Conservation (phyloP, 805 yeast genomes). For the Ogataea naganishii region DNA sequence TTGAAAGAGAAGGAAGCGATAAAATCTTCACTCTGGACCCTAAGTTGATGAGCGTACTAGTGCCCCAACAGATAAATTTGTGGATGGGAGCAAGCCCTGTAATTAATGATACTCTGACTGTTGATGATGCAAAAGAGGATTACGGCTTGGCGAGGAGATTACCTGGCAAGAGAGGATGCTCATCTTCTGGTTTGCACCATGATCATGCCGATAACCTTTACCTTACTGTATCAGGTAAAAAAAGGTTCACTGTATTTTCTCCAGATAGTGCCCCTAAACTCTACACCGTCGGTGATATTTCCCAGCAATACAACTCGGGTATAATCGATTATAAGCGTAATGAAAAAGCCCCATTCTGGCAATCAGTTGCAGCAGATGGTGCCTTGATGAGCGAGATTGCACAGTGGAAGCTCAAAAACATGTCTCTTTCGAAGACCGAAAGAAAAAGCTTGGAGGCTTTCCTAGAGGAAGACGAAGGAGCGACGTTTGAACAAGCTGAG, state of each 20-base stretch:
- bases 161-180: constrained; percentile 42
- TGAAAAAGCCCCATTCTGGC: constrained; percentile 55
- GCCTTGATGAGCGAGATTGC: constrained; percentile 44
- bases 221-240: constrained; percentile 48
- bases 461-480: constrained; percentile 21
- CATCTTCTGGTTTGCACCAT: constrained; percentile 71
- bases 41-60: constrained; percentile 28
- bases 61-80: constrained; percentile 65
- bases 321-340: constrained; percentile 53
- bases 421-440: constrained; percentile 14
- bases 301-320: constrained; percentile 47
- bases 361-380: constrained; percentile 52
- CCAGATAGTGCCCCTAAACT: constrained; percentile 54
- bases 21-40: constrained; percentile 33
- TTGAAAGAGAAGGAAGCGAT: constrained; percentile 9
- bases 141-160: constrained; percentile 44
- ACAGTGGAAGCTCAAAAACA: constrained; percentile 27
- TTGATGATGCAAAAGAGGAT: constrained; percentile 12
- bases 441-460: constrained; percentile 14
- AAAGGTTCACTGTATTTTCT: constrained; percentile 58
- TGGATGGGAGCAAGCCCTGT: constrained; percentile 52
- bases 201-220: constrained; percentile 76
- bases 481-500: constrained; percentile 8
- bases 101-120: constrained; percentile 1
- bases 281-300: constrained; percentile 58